Conservation (phyloP, 2,329 filamentous ascomycete species). For the Aschersonia sp. region DNA sequence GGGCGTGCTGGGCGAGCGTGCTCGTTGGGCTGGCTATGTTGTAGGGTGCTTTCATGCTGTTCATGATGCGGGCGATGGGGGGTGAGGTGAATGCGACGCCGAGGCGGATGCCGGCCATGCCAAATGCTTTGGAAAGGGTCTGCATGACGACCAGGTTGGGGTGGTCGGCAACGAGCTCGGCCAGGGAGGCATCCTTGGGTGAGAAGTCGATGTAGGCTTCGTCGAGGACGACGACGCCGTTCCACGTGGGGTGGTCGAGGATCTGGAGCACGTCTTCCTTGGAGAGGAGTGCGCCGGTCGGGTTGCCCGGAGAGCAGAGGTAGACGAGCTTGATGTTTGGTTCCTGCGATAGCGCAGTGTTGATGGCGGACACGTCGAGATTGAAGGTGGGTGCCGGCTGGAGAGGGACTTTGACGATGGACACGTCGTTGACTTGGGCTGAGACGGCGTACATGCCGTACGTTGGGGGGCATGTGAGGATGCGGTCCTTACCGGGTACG, state of each 20-base stretch:
- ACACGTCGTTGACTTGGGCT: slow-evolving; percentile 85
- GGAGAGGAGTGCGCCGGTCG: slow-evolving; percentile 64
- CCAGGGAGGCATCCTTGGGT: slow-evolving; percentile 59
- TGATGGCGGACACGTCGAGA: slow-evolving; percentile 58
- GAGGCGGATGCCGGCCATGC: slow-evolving; percentile 82
- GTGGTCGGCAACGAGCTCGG: slow-evolving; percentile 84
- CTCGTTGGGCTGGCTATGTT: slow-evolving; percentile 86
- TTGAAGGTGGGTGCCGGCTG: slow-evolving; percentile 57
- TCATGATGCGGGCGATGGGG: slow-evolving; percentile 65
- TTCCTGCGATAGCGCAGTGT: slow-evolving; percentile 42
- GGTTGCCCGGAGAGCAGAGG: slow-evolving; percentile 90
- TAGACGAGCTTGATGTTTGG: slow-evolving; percentile 74
- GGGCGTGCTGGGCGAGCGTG: slow-evolving; percentile 60
- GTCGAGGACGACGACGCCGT: slow-evolving; percentile 84
- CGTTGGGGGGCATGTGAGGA: slow-evolving; percentile 88
- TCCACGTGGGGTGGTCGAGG: slow-evolving; percentile 82
- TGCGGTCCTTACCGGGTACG: slow-evolving; percentile 70
- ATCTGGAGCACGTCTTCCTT: slow-evolving; percentile 62
- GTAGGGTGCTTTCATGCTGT: slow-evolving; percentile 91
- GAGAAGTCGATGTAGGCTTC: slow-evolving; percentile 96
- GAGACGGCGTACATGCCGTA: slow-evolving; percentile 98
- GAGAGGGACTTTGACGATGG: slow-evolving; percentile 74
- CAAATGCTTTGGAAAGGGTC: slow-evolving; percentile 95
- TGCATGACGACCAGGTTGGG: slow-evolving; percentile 97
- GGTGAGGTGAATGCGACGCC: slow-evolving; percentile 71